Evolutionary conservation across 257 asterid genomes (phyloP), one percentile per base, ranked within the genome.

Genomic region (Solanum verrucosum): DNA sequence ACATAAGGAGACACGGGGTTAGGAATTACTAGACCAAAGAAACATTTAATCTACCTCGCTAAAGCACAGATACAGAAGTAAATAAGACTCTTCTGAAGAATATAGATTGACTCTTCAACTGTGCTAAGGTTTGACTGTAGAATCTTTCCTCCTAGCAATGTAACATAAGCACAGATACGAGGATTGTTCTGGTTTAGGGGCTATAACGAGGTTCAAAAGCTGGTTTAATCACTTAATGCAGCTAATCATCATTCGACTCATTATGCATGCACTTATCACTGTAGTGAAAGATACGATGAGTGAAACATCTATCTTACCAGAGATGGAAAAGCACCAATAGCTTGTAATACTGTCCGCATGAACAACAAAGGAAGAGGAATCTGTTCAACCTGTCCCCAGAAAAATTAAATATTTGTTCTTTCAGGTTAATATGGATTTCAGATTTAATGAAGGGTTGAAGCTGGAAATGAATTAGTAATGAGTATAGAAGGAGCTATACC

Each of bases 281-380:
- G 38, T 15, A 23, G 44, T 29, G 73, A 70, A 68, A 71, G 31
- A 86, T 46, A 38, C 56, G 20, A 71, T 29, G 68, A 81, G 38
- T 49, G 42, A 49, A 52, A 70, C 49, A 84, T 38, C 20, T 87
- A 75, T 72, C 92, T 93, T 93, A 97, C 99, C 98, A 97, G 90
- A 65, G 98, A 90, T 84, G 99, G 99, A 92, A 96, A 97, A 86
- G 98, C 98, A 65, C 98, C 99, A 60, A 97, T 90, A 35, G 99
- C 98, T 92, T 96, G 99, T 92, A 97, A 88, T 90, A 97, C 99
- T 20, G 99, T 96, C 81, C 99, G 98, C 99, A 97, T 97, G 90
- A 97, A 97, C 85, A 97, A 91, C 88, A 97, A 87, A 56, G 99
- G 99, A 73, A 94, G 98, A 89, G 99, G 99, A 91, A 93, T 97